Conservation (phyloP, 2,329 filamentous ascomycete genomes). For the Esteya vermicola region DNA sequence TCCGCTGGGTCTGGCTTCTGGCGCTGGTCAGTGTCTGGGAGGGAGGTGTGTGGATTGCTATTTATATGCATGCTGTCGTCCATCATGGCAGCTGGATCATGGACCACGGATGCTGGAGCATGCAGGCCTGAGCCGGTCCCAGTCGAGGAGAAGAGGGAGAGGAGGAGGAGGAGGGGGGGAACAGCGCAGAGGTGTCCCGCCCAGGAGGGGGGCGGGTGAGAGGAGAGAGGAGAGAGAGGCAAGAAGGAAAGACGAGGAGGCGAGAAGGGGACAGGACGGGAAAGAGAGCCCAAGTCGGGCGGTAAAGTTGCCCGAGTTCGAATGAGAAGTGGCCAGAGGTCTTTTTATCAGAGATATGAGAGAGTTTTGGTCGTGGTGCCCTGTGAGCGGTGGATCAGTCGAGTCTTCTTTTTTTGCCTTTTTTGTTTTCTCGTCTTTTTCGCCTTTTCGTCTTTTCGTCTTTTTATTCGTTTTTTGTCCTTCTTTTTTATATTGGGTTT, state of each 20-base stretch:
- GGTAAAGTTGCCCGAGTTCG: too few relatives aligned
- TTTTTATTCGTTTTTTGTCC: background rate
- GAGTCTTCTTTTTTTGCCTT: background rate
- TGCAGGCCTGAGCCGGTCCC: too few relatives aligned
- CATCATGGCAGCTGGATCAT: constrained; percentile 7
- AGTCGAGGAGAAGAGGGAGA: too few relatives aligned
- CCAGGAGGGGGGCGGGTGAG: too few relatives aligned
- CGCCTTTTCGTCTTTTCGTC: too few relatives aligned
- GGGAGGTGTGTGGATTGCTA: constrained; percentile 11
- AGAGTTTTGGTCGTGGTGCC: constrained; percentile 5
- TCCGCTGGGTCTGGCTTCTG: background rate
- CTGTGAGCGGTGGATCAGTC: constrained; percentile 4
- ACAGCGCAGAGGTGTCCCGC: too few relatives aligned
- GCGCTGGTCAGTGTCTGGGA: constrained; percentile 2
- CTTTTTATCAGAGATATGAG: background rate
- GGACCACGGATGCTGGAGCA: too few relatives aligned
- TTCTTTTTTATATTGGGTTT: background rate
- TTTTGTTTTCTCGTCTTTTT: too few relatives aligned
- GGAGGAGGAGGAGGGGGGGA: constrained; percentile 2
- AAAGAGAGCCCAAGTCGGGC: background rate
- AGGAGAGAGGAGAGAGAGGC: too few relatives aligned
- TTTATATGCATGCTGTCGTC: constrained; percentile 12
- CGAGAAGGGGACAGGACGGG: background rate
- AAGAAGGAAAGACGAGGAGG: too few relatives aligned
- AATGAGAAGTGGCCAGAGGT: too few relatives aligned